Conservation (phyloP, 2,329 filamentous ascomycete species). For the Colletotrichum lini region DNA sequence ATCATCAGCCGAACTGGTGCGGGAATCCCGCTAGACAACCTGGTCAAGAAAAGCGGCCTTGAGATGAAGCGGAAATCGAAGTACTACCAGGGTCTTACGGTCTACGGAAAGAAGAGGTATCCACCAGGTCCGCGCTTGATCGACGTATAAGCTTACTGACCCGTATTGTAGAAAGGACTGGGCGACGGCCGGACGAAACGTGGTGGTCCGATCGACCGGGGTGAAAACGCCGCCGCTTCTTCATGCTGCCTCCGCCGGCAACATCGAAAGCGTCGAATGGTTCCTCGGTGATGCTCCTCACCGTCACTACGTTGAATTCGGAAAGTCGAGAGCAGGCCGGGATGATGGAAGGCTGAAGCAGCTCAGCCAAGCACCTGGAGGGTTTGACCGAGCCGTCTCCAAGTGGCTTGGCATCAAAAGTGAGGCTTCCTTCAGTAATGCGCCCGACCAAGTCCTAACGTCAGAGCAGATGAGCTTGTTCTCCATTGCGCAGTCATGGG, state of each 20-base stretch:
- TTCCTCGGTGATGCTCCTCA: constrained; percentile 80
- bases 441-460: constrained; percentile 43
- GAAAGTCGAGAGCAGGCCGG: constrained; percentile 68
- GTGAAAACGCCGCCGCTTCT: constrained; percentile 71
- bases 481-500: constrained; percentile 77
- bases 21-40: constrained; percentile 76
- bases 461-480: constrained; percentile 67
- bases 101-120: constrained; percentile 79
- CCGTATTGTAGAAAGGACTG: constrained; percentile 70
- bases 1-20: constrained; percentile 77
- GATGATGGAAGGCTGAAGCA: constrained; percentile 75
- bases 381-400: constrained; percentile 74
- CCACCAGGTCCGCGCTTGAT: constrained; percentile 5
- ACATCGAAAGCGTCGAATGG: constrained; percentile 81
- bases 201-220: constrained; percentile 56
- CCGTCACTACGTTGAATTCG: constrained; percentile 78
- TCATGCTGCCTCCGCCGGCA: constrained; percentile 69
- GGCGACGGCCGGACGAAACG: constrained; percentile 73
- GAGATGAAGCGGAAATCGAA: constrained; percentile 75
- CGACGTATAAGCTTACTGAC: constrained; percentile 38
- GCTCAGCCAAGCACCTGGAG: constrained; percentile 71
- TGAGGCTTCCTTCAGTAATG: constrained; percentile 53
- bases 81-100: constrained; percentile 83
- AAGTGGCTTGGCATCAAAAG: constrained; percentile 74
- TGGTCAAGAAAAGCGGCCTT: constrained; percentile 77